Conservation (phyloP, 1,284 basidiomycete species). For the Microbotryum silenes-acaulis region DNA sequence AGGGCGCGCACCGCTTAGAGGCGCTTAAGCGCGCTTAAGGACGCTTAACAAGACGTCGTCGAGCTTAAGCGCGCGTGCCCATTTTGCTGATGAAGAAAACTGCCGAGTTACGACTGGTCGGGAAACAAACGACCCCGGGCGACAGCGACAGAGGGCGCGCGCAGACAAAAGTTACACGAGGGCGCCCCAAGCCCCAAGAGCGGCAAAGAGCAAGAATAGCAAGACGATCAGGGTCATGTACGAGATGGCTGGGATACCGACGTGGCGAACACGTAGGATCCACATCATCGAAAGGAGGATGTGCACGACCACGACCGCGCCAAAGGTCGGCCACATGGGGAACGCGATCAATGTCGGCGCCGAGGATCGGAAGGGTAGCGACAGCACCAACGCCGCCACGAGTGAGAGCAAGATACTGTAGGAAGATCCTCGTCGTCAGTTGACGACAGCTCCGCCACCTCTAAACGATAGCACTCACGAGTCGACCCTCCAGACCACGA, state of each 20-base stretch:
- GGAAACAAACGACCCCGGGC: too few species aligned
- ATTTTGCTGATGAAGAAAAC: too few species aligned
- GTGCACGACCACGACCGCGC: neutral
- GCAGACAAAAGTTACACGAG: neutral
- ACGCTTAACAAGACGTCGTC: too few species aligned
- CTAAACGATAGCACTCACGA: conserved; percentile 5
- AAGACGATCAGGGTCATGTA: conserved; percentile 9
- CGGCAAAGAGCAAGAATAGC: conserved; percentile 2
- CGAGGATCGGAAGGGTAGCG: conserved; percentile 17
- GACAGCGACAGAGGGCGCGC: too few species aligned
- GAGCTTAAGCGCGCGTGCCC: too few species aligned
- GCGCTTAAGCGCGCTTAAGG: too few species aligned
- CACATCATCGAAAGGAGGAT: conserved; percentile 6
- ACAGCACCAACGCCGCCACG: conserved; percentile 23
- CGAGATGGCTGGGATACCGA: conserved; percentile 6
- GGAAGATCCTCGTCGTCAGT: too few species aligned
- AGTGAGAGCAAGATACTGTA: conserved; percentile 17
- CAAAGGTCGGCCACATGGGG: conserved; percentile 13
- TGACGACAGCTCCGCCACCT: too few species aligned
- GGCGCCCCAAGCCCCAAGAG: conserved; percentile 10
- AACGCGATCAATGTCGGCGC: conserved; percentile 11
- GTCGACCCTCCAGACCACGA: conserved; percentile 29
- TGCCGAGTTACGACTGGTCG: too few species aligned
- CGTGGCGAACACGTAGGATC: conserved; percentile 4
- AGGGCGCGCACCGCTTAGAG: too few species aligned